phyloP scores from a whole-genome alignment of 495 filamentous ascomycete genomes.

The Glonium stellatum region DNA sequence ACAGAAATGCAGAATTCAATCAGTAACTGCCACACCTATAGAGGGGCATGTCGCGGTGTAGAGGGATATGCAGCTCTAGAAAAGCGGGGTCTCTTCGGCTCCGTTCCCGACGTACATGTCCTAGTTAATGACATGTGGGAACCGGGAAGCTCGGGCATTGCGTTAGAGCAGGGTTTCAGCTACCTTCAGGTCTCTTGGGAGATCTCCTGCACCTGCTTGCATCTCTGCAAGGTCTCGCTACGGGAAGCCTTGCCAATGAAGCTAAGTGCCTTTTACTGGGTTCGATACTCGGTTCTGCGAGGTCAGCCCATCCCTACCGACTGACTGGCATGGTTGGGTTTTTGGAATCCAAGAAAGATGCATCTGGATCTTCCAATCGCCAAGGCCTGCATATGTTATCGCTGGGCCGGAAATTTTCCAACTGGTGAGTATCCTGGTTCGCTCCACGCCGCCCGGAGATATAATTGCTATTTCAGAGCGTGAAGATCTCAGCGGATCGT shows the following conservation, averaged over 20 bases:
- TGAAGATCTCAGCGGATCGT: background rate
- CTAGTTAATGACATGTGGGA: background rate
- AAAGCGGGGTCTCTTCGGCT: constrained; percentile 4
- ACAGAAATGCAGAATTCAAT: background rate
- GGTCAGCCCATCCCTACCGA: too few species aligned
- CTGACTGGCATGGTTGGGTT: background rate
- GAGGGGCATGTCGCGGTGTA: background rate
- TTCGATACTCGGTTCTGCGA: background rate
- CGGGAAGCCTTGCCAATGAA: background rate
- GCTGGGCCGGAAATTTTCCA: background rate
- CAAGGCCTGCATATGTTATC: background rate
- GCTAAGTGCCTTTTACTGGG: background rate
- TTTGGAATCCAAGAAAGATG: background rate
- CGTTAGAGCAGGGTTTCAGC: background rate
- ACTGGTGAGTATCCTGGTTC: background rate
- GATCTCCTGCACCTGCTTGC: background rate
- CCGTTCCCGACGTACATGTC: background rate
- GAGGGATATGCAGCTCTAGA: background rate
- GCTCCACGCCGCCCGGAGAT: background rate
- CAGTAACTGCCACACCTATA: background rate
- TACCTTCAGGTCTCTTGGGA: background rate
- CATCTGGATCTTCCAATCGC: background rate
- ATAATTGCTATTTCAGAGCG: background rate
- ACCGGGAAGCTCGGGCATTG: background rate
- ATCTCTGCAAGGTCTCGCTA: background rate